Percentiles rank a stretch among this genome's conserved stretches.
Evolutionary conservation across 768 basidiomycete species (phyloP).

Genomic region (Calocybe cyanea): DNA sequence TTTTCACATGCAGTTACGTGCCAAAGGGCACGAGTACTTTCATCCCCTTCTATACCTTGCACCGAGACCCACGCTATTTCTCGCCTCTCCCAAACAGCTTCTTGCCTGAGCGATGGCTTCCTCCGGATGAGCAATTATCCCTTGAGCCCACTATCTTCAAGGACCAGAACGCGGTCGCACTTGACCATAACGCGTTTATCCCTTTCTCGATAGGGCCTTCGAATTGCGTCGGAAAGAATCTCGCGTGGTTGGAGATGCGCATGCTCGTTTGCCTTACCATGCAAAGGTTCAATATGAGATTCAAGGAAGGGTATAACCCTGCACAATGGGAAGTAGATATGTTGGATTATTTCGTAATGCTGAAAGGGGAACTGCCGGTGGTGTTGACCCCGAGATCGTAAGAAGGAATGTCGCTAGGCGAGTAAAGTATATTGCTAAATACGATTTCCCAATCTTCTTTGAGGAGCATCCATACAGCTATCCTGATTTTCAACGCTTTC

Average conservation of each 20-base stretch:
- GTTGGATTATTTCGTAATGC: conserved; percentile 31
- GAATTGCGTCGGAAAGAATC: conserved; percentile 39
- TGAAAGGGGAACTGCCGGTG: conserved; percentile 28
- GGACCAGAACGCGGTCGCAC: conserved; percentile 16
- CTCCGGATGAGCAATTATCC: conserved; percentile 14
- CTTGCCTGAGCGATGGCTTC: conserved; percentile 38
- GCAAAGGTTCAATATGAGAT: conserved; percentile 33
- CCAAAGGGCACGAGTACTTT: conserved; percentile 42
- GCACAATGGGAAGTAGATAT: conserved; percentile 29
- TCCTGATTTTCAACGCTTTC: too few relatives aligned
- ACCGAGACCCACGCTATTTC: conserved; percentile 45
- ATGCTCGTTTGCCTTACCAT: conserved; percentile 34
- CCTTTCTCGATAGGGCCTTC: conserved; percentile 41
- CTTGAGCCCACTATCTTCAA: conserved; percentile 32
- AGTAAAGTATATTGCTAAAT: too few relatives aligned
- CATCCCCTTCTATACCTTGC: conserved; percentile 39
- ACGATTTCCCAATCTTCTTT: too few relatives aligned
- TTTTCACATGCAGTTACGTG: conserved; percentile 31
- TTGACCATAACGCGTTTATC: conserved; percentile 32
- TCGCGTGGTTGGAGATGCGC: conserved; percentile 38
- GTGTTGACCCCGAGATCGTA: conserved; percentile 27
- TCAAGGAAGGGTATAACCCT: conserved; percentile 28
- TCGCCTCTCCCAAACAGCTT: conserved; percentile 40
- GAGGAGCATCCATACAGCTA: too few relatives aligned
- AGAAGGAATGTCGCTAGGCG: too few relatives aligned